Evolutionary conservation across 768 basidiomycete species (phyloP).

Genomic region (Suillus lakei): DNA sequence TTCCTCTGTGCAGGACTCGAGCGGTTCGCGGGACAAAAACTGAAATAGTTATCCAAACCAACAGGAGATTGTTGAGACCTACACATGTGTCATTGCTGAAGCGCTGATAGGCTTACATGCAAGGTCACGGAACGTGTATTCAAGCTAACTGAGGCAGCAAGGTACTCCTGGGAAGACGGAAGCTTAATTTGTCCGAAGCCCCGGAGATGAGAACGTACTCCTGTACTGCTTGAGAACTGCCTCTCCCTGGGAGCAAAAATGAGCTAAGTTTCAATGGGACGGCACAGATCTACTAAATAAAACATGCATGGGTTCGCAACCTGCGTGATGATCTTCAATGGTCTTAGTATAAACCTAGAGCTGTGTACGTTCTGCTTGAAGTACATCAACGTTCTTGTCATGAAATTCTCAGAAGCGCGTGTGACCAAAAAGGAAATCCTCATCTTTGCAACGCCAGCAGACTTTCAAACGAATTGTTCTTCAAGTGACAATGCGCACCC

Average conservation of each 20-base stretch:
- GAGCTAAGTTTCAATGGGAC: background rate
- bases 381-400: background rate
- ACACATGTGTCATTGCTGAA: conserved; percentile 18
- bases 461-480: too few species aligned
- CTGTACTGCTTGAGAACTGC: conserved; percentile 19
- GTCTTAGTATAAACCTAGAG: background rate
- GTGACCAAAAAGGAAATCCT: background rate
- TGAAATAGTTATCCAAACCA: conserved; percentile 17
- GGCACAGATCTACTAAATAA: background rate
- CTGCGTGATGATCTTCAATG: background rate
- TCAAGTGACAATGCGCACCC: background rate
- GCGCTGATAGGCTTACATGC: conserved; percentile 19
- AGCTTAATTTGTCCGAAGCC: conserved; percentile 1
- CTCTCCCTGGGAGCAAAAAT: background rate
- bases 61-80: conserved; percentile 10
- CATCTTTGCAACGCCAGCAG: too few species aligned
- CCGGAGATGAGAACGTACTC: conserved; percentile 18
- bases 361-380: background rate
- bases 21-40: conserved; percentile 14
- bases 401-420: background rate
- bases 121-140: conserved; percentile 3
- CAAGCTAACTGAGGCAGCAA: background rate
- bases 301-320: background rate
- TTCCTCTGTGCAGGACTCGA: background rate
- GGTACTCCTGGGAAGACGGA: conserved; percentile 17